Base-by-base conservation (phyloP, 2,329 filamentous ascomycete species). In the Sarocladium brachiariae region DNA sequence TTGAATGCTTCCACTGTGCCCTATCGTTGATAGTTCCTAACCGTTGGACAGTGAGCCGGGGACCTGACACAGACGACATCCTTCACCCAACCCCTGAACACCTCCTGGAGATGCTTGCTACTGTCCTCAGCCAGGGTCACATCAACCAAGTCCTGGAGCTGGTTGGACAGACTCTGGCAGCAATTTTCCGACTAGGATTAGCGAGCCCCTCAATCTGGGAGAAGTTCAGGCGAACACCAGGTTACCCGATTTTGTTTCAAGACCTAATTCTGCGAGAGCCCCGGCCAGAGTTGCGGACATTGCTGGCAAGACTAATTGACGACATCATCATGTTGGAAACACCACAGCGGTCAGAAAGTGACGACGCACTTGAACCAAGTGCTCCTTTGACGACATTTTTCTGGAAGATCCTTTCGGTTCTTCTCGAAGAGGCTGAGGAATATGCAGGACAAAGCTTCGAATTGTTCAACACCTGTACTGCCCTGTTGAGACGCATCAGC, bases 381-480 rank as follows among this genome's bases (percentile, higher is more conserved):
- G 25, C 21, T 4, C 43, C 21, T 23, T 21, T 56, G 14, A 31
- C 49, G 3, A 24, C 30, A n/a, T 54, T 50, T 24, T 49, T 54
- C 18, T 54, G 51, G 51, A 30, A 35, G 13, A 56, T 63, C 14
- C 54, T 62, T 9, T 55, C 61, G 31, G 57, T 59, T 25, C 58
- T 67, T 13, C 51, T 68, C n/a, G 60, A 61, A 18, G 52, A 56
- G 47, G 62, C 62, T 25, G 56, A 52, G 9, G 46, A 14, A 2
- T 50, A 58, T 45, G 58, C 63, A 49, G 53, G 33, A 24, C 60
- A 60, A 21, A 65, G 63, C 46, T 61, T 62, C 47, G 65, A 67
- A 49, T 54, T 63, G 18, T 52, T 54, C 23, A 21, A 33, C 7
- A 47, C 27, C 14, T 47, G 27, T 16, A 19, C 24, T 21, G 24